Base-by-base conservation (phyloP, 257 asterid genomes). In the Cruciata laevipes region DNA sequence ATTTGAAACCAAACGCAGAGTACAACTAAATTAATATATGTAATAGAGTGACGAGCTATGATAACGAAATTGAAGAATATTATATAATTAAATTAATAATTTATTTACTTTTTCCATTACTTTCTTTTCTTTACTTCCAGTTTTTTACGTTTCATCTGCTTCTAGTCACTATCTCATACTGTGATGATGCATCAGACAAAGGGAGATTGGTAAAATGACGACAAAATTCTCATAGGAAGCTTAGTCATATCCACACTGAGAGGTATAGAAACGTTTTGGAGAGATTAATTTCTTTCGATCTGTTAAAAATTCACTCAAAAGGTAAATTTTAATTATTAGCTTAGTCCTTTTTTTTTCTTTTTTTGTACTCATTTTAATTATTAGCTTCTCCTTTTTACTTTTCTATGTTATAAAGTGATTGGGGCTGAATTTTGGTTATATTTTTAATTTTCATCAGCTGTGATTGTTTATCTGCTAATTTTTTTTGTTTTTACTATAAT, bases 101-200 rank as follows among this genome's bases (percentile, higher is more conserved):
- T 37, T 62, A 59, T 59, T 35, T 0, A 24, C 7, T 16, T 4
- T 23, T 64, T 40, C 16, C 6, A 20, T 23, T 21, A 40, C 16
- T 21, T 0, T 13, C 31, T 44, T 13, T 44, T 70, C 23, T 37
- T 42, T 42, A 17, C 51, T 14, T 8, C 42, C 9, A 18, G 25
- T 72, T 42, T 72, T 57, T 57, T 21, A 31, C 65, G 16, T 10
- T 65, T 9, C 3, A 68, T 73, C 62, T 37, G 38, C 56, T 47
- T 47, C 8, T 52, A 1, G 68, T 16, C 6, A 23, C 44, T 27
- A 35, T 69, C 71, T 69, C 14, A 17, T 57, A 67, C 33, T 62
- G 70, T 74, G 69, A 65, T 58, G 60, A 65, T 58, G 60, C 69
- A 47, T 47, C 42, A 37, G 77, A 68, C 68, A 65, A 40, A 11